Evolutionary conservation across 768 basidiomycete species (phyloP), one percentile per base, ranked within the genome.

Genomic region (Russula sp.): DNA sequence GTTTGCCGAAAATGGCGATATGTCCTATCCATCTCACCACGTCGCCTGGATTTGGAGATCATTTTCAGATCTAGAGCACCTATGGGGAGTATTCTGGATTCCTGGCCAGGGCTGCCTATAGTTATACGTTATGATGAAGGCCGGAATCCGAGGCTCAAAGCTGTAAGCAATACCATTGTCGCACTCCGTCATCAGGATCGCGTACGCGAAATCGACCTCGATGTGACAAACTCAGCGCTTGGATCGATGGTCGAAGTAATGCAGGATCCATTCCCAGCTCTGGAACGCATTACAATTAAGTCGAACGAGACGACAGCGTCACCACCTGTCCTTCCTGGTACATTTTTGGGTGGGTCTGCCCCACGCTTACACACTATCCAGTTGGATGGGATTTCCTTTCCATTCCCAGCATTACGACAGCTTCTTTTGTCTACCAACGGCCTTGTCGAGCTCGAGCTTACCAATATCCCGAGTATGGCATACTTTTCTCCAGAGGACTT

Each of bases 301-400:
- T 80, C 20, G 66, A 32, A 39, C 66, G 2, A 57, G 79, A 0
- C 70, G 78, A 16, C 70, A 71, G 20, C 58, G 65, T 1, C 81
- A 80, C 61, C 72, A 78, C 47, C 0, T 1, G 9, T 70, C 49
- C 13, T 62, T 6, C 40, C 40, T 35, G 18, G 2, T 4, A 10
- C 4, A 18, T 56, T 50, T 32, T 20, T 56, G 16, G 49, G 61
- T n/a, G 55, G 39, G 37, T 56, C 55, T 32, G 39, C 61, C 10
- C 61, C 55, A n/a, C 32, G 10, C 34, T 11, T 62, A 18, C 20
- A 6, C 13, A 31, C 34, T 13, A 22, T 62, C 37, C 10, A 27
- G 6, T 4, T 56, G 18, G 2, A 10, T 0, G 22, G 42, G 7
- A 11, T 62, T 2, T 31, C 40, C 7, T 13, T 62, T 57, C 31